Base-by-base conservation (phyloP, 2,329 filamentous ascomycete genomes). In the Fusarium foetens region DNA sequence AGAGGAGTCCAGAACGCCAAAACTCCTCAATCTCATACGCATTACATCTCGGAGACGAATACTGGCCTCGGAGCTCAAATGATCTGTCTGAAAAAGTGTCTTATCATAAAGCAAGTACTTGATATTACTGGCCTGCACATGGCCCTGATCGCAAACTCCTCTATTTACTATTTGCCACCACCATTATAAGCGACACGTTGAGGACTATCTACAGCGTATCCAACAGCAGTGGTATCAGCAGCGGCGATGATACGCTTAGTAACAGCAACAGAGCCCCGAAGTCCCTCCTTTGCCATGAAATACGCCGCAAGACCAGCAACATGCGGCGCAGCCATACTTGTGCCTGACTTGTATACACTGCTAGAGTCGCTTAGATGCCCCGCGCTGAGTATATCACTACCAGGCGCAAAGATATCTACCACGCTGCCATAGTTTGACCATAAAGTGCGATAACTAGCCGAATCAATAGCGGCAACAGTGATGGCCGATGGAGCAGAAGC, bases 241-340 rank as follows among this genome's bases (percentile, higher is more conserved):
- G 62, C 49, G 29, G 13, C 9, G n/a, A 64, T 29, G 7, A 73
- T 70, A 19, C 63, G 63, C 8, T 63, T 60, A 5, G 59, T 60
- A 1, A 73, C 63, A 14, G 63, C 59, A 6, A 5, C 0, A 8
- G 39, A 61, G 4, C 68, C 66, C 4, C 16, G 29, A 29, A 72
- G 25, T 1, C 52, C 38, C 43, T 72, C 71, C 45, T 67, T 67
- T 0, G 66, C 43, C 61, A 91, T 87, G 7, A 91, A 80, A 77
- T 91, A 92, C 9, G 88, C 88, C 9, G 87, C 88, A 2, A 92
- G 81, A n/a, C 90, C 90, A 38, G 87, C 85, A 48, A 91, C 85
- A 75, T 91, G 89, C 0, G 89, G 90, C 3, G 85, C 83, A 16
- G 89, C 87, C 71, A 73, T 73, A 29, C 57, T 77, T 2, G 68